Percentiles rank a stretch among this genome's conserved stretches.
phyloP scores from a whole-genome alignment of 371 early-diverging fungal genomes.

The Mucor saturninus region DNA sequence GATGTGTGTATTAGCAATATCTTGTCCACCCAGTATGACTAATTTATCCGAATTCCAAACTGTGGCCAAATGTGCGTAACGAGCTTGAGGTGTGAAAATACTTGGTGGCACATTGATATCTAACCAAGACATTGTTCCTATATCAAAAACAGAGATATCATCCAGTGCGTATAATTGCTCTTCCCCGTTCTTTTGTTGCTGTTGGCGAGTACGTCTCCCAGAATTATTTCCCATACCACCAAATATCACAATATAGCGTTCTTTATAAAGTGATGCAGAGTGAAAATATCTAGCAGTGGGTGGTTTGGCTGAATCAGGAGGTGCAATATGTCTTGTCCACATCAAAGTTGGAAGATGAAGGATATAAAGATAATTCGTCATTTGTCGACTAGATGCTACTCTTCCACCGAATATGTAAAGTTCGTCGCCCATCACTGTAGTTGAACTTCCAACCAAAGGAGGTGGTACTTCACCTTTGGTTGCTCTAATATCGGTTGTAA shows the following conservation, averaged over 20 bases:
- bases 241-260: slow-evolving; percentile 60
- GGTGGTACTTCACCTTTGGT: slow-evolving; percentile 82
- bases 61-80: slow-evolving; percentile 78
- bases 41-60: slow-evolving; percentile 56
- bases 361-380: slow-evolving; percentile 76
- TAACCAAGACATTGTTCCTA: slow-evolving; percentile 65
- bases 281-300: slow-evolving; percentile 79
- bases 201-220: background rate
- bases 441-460: slow-evolving; percentile 77
- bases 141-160: slow-evolving; percentile 71
- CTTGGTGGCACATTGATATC: slow-evolving; percentile 53
- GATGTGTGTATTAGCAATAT: slow-evolving; percentile 74
- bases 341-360: slow-evolving; percentile 65
- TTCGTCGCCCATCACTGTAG: slow-evolving; percentile 68
- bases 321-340: slow-evolving; percentile 64
- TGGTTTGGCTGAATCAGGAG: slow-evolving; percentile 47
- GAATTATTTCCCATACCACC: slow-evolving; percentile 62
- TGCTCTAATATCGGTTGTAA: slow-evolving; percentile 23
- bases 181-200: slow-evolving; percentile 10
- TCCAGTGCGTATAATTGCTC: slow-evolving; percentile 64
- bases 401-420: slow-evolving; percentile 83
- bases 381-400: slow-evolving; percentile 64
- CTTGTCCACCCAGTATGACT: slow-evolving; percentile 81
- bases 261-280: slow-evolving; percentile 65
- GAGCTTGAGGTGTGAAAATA: slow-evolving; percentile 64